Conservation (phyloP, 78 protist genomes). For the Speleostelium caveatum region DNA sequence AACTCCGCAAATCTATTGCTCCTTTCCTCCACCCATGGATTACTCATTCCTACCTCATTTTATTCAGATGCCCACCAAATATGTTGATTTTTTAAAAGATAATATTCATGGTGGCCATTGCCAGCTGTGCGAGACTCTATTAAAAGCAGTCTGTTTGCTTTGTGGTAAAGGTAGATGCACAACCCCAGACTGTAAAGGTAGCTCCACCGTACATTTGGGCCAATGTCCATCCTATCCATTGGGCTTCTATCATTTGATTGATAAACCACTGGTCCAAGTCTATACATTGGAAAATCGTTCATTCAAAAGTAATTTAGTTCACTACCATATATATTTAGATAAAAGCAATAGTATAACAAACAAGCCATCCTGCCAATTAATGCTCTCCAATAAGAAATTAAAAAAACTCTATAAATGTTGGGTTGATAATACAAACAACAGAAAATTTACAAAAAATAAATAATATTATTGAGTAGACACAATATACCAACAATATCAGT, state of each 20-base stretch:
- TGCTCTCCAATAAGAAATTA: slow-evolving; percentile 24
- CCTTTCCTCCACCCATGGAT: slow-evolving; percentile 46
- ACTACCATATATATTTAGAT: slow-evolving; percentile 15
- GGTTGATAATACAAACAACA: slow-evolving; percentile 25
- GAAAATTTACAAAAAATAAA: slow-evolving; percentile 36
- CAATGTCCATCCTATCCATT: slow-evolving; percentile 50
- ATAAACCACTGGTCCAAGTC: slow-evolving; percentile 64
- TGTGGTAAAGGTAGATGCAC: slow-evolving; percentile 40
- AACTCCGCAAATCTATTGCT: too few species aligned
- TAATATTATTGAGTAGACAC: not conserved
- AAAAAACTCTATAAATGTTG: slow-evolving; percentile 48
- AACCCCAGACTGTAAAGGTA: slow-evolving; percentile 16
- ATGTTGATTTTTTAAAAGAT: slow-evolving; percentile 17
- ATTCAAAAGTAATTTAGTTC: not conserved
- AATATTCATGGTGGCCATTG: slow-evolving; percentile 28
- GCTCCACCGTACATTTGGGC: slow-evolving; percentile 10
- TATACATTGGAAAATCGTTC: slow-evolving; percentile 37
- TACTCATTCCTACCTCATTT: slow-evolving; percentile 29
- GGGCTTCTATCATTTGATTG: slow-evolving; percentile 19
- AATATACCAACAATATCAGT: too few species aligned
- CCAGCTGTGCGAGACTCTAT: slow-evolving; percentile 12
- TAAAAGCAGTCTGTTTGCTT: slow-evolving; percentile 41
- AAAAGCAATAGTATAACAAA: slow-evolving; percentile 2
- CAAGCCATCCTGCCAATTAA: not conserved
- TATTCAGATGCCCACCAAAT: slow-evolving; percentile 25